Base-by-base conservation (phyloP, 108 stramenopile genomes). In the Aurantiochytrium sp. region DNA sequence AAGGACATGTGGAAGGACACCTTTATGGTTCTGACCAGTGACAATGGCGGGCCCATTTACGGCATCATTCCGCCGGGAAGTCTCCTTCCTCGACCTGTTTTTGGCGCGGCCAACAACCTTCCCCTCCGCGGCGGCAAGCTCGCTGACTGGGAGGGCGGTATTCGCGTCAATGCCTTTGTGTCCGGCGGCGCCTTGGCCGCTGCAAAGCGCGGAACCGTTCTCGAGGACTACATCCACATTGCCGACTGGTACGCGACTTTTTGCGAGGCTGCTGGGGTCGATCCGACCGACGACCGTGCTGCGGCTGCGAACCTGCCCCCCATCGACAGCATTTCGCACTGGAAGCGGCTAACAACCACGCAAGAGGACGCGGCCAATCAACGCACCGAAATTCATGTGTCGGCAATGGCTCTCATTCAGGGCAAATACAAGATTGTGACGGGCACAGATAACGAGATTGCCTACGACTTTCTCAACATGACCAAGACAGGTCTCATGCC, bases 181-280 rank as follows among this genome's bases (percentile, higher is more conserved):
- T 60, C 71, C 16, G 93, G 93, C 18, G 93, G 93, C 44, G 87
- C 5, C 59, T 5, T 93, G 5, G 91, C 93, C 4, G 25, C 18
- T 10, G 58, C 60, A 2, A 59, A 87, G 88, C 90, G 93, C 21
- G 93, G 93, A 3, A 72, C 2, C 23, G 76, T 83, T 12, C 19
- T 83, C 76, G 28, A 28, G 19, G 76, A 83, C 76, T 83, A 83
- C 28, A 72, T 90, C 69, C 58, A 45, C 59, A 71, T 90, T 53
- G 87, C 87, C 21, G 93, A 93, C 91, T 92, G 92, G 92, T 92
- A 92, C 89, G 60, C 64, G 0, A 93, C 93, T 5, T 88, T 91
- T 58, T 25, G 23, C 44, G 73, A 43, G 10, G 21, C 91, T 4
- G 93, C 93, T 21, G 93, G 93, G 12, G 89, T 91, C 12, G 91